Evolutionary conservation across 179 eudicot species (phyloP), one percentile per base, ranked within the genome.

Genomic region (Silene noctiflora): DNA sequence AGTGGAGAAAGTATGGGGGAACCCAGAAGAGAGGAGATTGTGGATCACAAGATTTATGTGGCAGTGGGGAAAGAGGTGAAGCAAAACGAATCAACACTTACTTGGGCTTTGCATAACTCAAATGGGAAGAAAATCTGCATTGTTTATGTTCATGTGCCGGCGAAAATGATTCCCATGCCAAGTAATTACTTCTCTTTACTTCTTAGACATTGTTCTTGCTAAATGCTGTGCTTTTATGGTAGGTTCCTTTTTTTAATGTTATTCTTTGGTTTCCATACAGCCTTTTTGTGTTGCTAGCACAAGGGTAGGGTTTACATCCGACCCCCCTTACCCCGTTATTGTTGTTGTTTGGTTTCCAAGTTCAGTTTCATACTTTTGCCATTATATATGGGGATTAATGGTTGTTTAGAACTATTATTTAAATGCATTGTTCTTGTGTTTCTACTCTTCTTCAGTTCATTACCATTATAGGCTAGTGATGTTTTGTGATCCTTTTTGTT

Each of bases 121-220:
- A 79, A 79, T 66, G 97, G 94, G 77, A 89, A 76, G 86, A 83
- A 72, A 67, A 87, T 92, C 69, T 88, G 93, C 79, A 83, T 95
- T 42, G 69, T 87, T 73, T 88, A 95, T 85, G 91, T 95, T 86
- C 97, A 91, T 81, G 85, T 88, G 61, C 95, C 97, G 35, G 90
- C 96, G 9, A 86, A 90, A 81, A 74, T 79, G 82, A 87, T 92
- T 51, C 89, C 92, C 56, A 78, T 86, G 77, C 83, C 83, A 76
- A 79, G 98, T 94, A 84, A 88, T 81, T 75, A 56, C 67, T 60
- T 8, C 8, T 46, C 53, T 21, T 8, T 56, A 24, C 53, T 24
- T 73, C 58, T 24, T 53, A 42, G 11, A 39, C 51, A 66, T 60
- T 56, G 11, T 33, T 48, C 4, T 42, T 33, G 44, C 25, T 53